Evolutionary conservation across 177 flowering plant species (phyloP), one percentile per base, ranked within the genome.

Genomic region (Vitis hybrid): DNA sequence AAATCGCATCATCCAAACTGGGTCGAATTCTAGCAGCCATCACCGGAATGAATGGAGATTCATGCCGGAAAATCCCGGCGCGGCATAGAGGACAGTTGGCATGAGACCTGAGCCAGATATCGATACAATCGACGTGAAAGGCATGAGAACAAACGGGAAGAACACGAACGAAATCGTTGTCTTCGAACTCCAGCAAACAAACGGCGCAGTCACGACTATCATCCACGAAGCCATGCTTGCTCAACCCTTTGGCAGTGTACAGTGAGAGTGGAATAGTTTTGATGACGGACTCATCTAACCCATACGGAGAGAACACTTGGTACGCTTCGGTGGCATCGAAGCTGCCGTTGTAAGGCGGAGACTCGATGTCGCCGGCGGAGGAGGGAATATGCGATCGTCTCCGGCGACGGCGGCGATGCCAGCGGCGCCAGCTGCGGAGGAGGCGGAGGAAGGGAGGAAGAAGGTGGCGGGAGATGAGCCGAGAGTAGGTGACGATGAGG

Each of bases 61-160:
- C 85, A 18, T 84, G 79, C 0, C 79, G 84, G 74, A 90, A 80
- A 5, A 95, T 83, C 14, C 86, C 88, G 52, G 95, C 90, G 6
- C 99, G 89, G 78, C 99, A 96, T 19, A 96, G 87, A 0, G 99
- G 99, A 65, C 98, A 96, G 71, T 86, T 91, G 18, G 97, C 97
- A 79, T 96, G 97, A 2, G 95, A 88, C 50, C 92, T 73, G 1
- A 96, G 87, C 99, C 99, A 96, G 7, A 86, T 77, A 51, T 96
- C 98, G 61, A 96, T 96, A 72, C 99, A 96, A 49, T 96, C 98
- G 1, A 91, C 89, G 75, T 96, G 99, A 66, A 96, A 96, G 0
- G 90, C 81, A 78, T 96, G 99, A 2, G 79, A 73, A 70, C 99
- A 96, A 9, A 77, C 78, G 2, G 99, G 99, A 2, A 96, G 90